Conservation (phyloP, 2,329 filamentous ascomycete species). For the Diplodia scrobiculata region DNA sequence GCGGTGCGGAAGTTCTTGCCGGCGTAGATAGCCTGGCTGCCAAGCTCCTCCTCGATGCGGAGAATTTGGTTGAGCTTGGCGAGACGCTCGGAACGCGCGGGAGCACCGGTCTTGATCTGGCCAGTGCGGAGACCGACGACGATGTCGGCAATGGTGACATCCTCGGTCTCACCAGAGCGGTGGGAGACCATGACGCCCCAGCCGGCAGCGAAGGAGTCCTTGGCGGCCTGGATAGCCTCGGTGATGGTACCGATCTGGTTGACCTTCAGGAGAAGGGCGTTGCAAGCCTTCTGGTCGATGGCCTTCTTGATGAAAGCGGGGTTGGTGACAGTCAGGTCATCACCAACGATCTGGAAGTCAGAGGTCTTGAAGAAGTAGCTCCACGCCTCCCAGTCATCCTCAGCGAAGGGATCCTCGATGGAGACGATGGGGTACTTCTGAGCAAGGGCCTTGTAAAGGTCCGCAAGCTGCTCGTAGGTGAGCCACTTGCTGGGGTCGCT, state of each 20-base stretch:
- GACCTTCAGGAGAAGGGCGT: constrained; percentile 97
- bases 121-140: constrained; percentile 94
- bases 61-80: constrained; percentile 99
- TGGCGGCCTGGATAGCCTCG: constrained; percentile 98
- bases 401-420: constrained; percentile 98
- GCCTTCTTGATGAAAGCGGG: constrained; percentile 99
- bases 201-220: constrained; percentile 91
- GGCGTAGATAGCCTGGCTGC: constrained; percentile 86
- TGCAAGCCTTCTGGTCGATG: constrained; percentile 98
- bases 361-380: constrained; percentile 99
- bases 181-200: constrained; percentile 99
- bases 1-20: constrained; percentile 88
- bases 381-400: constrained; percentile 99
- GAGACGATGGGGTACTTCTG: constrained; percentile 98
- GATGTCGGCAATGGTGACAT: constrained; percentile 98
- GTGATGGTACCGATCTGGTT: constrained; percentile 99
- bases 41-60: constrained; percentile 98
- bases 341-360: constrained; percentile 97
- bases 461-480: constrained; percentile 95
- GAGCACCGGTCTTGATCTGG: constrained; percentile 99
- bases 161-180: constrained; percentile 98
- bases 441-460: constrained; percentile 81
- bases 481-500: constrained; percentile 96
- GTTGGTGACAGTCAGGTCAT: constrained; percentile 99
- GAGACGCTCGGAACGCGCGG: constrained; percentile 93